phyloP scores from a whole-genome alignment of 495 filamentous ascomycete genomes.

The Stereocaulon alpinum region DNA sequence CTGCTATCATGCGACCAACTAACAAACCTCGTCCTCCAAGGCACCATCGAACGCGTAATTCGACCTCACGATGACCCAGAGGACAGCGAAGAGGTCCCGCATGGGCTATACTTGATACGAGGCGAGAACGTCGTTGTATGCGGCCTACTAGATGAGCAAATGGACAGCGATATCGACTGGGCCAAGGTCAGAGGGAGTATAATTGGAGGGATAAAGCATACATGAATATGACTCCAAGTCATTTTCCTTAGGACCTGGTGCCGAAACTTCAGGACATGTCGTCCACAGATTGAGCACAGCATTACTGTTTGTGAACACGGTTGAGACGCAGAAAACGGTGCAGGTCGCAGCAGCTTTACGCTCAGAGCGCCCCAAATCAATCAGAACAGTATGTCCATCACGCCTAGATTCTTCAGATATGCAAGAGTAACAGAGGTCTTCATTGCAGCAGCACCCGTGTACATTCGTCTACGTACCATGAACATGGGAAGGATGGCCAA shows the following conservation, averaged over 20 bases:
- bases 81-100: slow-evolving; percentile 65
- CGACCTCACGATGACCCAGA: slow-evolving; percentile 72
- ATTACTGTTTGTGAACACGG: background rate
- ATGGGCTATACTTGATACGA: slow-evolving; percentile 85
- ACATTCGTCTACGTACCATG: background rate
- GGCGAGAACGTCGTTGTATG: slow-evolving; percentile 92
- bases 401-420: slow-evolving; percentile 1
- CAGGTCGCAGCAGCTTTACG: background rate
- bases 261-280: background rate
- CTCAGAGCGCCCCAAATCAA: background rate
- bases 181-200: slow-evolving; percentile 73
- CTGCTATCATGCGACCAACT: slow-evolving; percentile 82
- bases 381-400: slow-evolving; percentile 11
- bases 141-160: slow-evolving; percentile 77
- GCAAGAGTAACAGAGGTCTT: slow-evolving; percentile 1
- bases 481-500: background rate
- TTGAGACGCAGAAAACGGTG: background rate
- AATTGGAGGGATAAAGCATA: slow-evolving; percentile 73
- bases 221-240: slow-evolving; percentile 31
- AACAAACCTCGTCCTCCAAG: slow-evolving; percentile 80
- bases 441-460: background rate
- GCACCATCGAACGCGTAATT: slow-evolving; percentile 85
- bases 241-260: background rate
- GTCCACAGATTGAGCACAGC: background rate
- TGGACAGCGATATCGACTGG: slow-evolving; percentile 88